phyloP scores from a whole-genome alignment of 805 yeast genomes.

The Yarrowia sp. region DNA sequence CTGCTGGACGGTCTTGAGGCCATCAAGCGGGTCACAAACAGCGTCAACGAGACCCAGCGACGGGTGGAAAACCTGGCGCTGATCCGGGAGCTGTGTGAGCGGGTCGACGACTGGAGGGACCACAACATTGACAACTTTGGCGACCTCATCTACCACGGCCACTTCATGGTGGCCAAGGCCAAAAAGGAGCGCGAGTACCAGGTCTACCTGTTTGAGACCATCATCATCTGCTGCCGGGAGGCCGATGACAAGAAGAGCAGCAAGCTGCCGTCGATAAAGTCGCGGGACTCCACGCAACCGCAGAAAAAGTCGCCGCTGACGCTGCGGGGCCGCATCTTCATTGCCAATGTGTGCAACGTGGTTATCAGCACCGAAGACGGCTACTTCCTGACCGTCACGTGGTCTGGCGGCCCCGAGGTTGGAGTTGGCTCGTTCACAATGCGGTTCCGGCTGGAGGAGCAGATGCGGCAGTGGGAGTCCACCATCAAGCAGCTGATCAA shows the following conservation, averaged over 20 bases:
- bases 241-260: conserved; percentile 50
- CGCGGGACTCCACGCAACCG: conserved; percentile 49
- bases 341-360: conserved; percentile 67
- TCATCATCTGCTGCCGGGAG: conserved; percentile 70
- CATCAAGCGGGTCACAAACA: conserved; percentile 82
- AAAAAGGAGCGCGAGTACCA: conserved; percentile 86
- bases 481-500: conserved; percentile 45
- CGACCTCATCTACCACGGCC: conserved; percentile 76
- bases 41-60: conserved; percentile 93
- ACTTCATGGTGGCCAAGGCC: conserved; percentile 55
- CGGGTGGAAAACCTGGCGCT: conserved; percentile 82
- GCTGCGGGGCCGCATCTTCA: conserved; percentile 81
- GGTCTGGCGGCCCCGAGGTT: neutral
- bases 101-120: conserved; percentile 93
- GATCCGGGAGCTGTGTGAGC: conserved; percentile 68
- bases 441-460: conserved; percentile 83
- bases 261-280: conserved; percentile 57
- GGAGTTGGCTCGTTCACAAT: conserved; percentile 64
- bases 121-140: conserved; percentile 82
- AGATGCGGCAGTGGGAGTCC: conserved; percentile 77
- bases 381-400: conserved; percentile 47
- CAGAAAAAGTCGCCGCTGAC: conserved; percentile 53
- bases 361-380: conserved; percentile 45
- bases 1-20: conserved; percentile 72
- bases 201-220: conserved; percentile 84